Evolutionary conservation across 1,139 yeast species (phyloP), one percentile per base, ranked within the genome.

Genomic region (Lodderomyces beijingensis): DNA sequence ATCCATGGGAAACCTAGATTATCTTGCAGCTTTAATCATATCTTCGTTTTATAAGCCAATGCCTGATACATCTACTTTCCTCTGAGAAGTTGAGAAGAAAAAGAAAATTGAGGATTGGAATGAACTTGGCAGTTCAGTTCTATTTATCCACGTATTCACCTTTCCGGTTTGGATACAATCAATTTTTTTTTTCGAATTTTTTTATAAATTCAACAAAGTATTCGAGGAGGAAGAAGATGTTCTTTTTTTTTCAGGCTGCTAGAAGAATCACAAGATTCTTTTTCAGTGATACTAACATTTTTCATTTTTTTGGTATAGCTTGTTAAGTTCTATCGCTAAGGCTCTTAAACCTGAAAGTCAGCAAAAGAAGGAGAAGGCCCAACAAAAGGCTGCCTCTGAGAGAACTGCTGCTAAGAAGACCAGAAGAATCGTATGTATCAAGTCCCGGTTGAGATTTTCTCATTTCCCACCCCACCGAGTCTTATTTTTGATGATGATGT

Each of bases 331-430:
- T 13, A 28, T 35, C 23, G 27, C 38, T 16, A 27, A 35, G 31
- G 37, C 40, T 34, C 28, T 39, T 32, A 65, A 63, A 70, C 98
- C 98, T 74, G 98, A 91, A 83, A 76, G 96, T 62, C 86, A 85
- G 64, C 75, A 86, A 71, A 91, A 91, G 85, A 86, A 88, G 83
- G 74, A 86, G 64, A 83, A 86, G 81, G 83, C 89, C 71, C 77
- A 80, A 65, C 84, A 84, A 66, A 85, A 88, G 81, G 74, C 79
- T 57, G 79, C 82, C 53, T 91, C 80, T 62, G 79, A 83, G 72
- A 79, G 86, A 66, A 86, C 89, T 61, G 94, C 91, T 60, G 88
- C 80, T 62, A 81, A 78, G 73, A 79, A 72, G 59, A 87, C 80
- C 55, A 82, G 93, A 74, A 79, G 82, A 76, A 81, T 81, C 66